Evolutionary conservation across 345 rosid species (phyloP).

Genomic region (Kernera saxatilis): DNA sequence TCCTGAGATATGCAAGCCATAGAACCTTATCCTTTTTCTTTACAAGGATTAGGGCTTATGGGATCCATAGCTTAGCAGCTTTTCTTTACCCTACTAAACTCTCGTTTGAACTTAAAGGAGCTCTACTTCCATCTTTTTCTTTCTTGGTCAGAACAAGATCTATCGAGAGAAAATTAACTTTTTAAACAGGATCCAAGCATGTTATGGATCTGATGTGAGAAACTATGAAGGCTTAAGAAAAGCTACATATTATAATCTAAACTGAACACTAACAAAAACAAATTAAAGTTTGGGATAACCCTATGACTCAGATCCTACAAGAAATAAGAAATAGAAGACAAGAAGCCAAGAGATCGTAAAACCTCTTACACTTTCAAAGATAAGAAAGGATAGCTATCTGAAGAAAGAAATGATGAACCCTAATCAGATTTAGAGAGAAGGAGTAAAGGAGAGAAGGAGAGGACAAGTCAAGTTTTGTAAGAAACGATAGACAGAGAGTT

Average conservation of each 20-base stretch:
- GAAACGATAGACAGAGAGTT: slow-evolving; percentile 1
- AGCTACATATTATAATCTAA: neutral
- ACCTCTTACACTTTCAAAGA: neutral
- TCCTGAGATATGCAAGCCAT: slow-evolving; percentile 93
- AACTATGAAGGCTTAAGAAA: neutral
- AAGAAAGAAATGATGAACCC: slow-evolving; percentile 11
- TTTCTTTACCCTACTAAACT: slow-evolving; percentile 45
- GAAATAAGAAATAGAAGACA: neutral
- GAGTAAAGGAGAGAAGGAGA: neutral
- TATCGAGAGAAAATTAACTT: neutral
- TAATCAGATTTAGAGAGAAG: neutral
- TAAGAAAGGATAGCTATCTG: neutral
- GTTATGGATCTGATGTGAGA: neutral
- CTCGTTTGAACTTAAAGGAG: slow-evolving; percentile 91
- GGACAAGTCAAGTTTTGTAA: neutral
- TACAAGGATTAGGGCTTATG: slow-evolving; percentile 47
- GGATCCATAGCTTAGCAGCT: slow-evolving; percentile 95
- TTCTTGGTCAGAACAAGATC: neutral
- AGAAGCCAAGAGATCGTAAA: neutral
- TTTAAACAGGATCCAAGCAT: neutral
- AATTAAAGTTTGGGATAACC: too few species aligned
- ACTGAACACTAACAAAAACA: too few species aligned
- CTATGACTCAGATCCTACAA: neutral
- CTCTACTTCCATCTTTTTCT: slow-evolving; percentile 40
- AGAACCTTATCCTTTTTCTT: slow-evolving; percentile 40